Evolutionary conservation across 257 asterid genomes (phyloP).

Genomic region (Knoxia roxburghii): DNA sequence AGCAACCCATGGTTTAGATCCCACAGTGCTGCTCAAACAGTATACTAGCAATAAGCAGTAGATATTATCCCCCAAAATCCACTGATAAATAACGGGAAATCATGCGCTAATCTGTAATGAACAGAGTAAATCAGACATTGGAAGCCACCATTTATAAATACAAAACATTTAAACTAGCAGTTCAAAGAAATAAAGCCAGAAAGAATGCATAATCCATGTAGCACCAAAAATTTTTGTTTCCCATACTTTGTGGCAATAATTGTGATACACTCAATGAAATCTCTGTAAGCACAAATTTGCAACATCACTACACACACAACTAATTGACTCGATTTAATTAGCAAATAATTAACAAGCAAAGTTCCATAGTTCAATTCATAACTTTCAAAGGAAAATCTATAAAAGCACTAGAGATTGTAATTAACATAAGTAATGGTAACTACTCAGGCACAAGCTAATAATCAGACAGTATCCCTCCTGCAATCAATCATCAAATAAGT

Average conservation of each 20-base stretch:
- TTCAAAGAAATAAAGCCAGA: not conserved
- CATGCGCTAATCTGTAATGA: conserved; percentile 10
- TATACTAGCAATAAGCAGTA: conserved; percentile 15
- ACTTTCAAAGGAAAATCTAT: not conserved
- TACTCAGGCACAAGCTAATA: not conserved
- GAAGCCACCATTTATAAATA: not conserved
- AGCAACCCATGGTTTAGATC: conserved; percentile 43
- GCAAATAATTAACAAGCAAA: not conserved
- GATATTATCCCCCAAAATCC: conserved; percentile 27
- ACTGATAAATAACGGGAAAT: conserved; percentile 7
- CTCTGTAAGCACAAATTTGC: not conserved
- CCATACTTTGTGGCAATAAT: too few relatives aligned
- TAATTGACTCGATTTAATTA: too few relatives aligned
- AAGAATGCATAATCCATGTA: not conserved
- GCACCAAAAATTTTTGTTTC: not conserved
- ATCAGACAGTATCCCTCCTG: not conserved
- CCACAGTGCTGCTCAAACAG: conserved; percentile 28
- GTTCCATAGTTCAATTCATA: not conserved
- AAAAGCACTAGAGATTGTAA: not conserved
- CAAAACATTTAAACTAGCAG: not conserved
- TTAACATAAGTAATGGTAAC: not conserved
- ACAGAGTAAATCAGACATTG: not conserved
- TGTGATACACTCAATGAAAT: not conserved
- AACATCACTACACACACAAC: not conserved
- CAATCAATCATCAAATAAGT: not conserved